Percentiles rank a stretch among this genome's conserved stretches.
These are phyloP conservation scores for Dryadomyces sulphureus DNA, from an alignment of 2,329 filamentous ascomycete genomes.

Conservation along the genomic window DNA sequence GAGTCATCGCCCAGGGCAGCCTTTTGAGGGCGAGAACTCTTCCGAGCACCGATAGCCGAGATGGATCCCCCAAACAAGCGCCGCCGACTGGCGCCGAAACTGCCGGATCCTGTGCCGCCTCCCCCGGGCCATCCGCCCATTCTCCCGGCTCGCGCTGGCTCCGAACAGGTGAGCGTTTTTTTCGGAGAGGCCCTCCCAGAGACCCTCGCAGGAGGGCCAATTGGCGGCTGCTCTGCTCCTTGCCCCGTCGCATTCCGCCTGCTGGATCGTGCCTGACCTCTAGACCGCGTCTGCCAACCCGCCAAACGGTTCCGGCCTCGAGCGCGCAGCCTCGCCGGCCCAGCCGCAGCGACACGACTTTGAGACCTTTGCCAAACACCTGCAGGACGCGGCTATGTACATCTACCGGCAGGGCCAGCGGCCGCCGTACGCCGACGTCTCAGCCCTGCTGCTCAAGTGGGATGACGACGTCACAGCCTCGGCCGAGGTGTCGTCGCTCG, in stretches of 20 bases:
- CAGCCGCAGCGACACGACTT: constrained; percentile 40
- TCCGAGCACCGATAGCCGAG: neutral
- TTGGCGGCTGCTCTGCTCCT: neutral
- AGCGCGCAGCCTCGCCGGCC: constrained; percentile 4
- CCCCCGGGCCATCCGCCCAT: constrained; percentile 4
- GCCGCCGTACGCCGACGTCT: constrained; percentile 41
- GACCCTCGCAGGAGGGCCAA: too few relatives aligned
- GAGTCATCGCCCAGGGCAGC: too few relatives aligned
- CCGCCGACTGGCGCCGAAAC: constrained; percentile 16
- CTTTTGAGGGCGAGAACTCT: too few relatives aligned
- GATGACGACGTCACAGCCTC: constrained; percentile 42
- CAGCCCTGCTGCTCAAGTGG: constrained; percentile 47
- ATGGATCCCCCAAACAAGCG: constrained; percentile 17
- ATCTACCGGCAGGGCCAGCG: constrained; percentile 49
- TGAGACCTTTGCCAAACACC: constrained; percentile 50
- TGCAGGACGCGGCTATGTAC: constrained; percentile 54
- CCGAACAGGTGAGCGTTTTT: constrained; percentile 8
- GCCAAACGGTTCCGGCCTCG: neutral
- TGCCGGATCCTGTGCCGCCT: constrained; percentile 12
- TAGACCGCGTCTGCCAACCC: neutral
- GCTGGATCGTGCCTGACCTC: neutral
- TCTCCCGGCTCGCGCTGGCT: constrained; percentile 8
- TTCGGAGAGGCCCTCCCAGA: neutral
- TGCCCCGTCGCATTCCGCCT: neutral
- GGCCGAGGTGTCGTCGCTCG: constrained; percentile 36